Percentiles rank a stretch among this genome's conserved stretches.
Conservation (phyloP, 2,329 filamentous ascomycete genomes). For the Elsinoe perseae region DNA sequence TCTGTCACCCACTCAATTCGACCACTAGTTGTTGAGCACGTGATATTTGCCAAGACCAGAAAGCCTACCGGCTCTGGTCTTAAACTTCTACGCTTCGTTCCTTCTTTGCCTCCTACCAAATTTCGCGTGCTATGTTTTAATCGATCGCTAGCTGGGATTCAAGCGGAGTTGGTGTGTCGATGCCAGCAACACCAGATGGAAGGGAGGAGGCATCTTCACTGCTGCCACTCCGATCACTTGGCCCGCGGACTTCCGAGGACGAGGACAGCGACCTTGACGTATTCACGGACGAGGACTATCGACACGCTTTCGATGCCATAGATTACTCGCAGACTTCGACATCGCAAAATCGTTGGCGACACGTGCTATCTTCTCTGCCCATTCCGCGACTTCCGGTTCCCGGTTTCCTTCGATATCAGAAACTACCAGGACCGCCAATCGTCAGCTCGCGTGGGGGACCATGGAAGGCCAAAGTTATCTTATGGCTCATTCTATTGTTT, state of each 20-base stretch:
- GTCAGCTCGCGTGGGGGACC: background rate
- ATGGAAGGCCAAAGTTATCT: background rate
- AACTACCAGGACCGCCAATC: background rate
- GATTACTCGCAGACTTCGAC: background rate
- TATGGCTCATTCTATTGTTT: constrained; percentile 7
- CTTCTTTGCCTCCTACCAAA: background rate
- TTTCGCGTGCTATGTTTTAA: background rate
- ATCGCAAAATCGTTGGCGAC: background rate
- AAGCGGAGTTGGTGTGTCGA: background rate
- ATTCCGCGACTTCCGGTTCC: constrained; percentile 3
- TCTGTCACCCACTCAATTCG: background rate
- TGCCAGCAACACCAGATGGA: background rate
- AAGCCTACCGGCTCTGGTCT: background rate
- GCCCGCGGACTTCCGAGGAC: background rate
- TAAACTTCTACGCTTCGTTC: background rate
- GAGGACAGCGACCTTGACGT: constrained; percentile 12
- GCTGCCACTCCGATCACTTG: constrained; percentile 10
- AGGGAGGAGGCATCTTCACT: constrained; percentile 14
- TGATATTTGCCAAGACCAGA: background rate
- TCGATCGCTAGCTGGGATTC: background rate
- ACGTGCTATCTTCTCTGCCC: background rate
- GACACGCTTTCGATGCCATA: constrained; percentile 14
- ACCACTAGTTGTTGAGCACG: background rate
- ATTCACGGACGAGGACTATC: constrained; percentile 9
- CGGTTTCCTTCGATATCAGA: constrained; percentile 7